Evolutionary conservation across 1,284 basidiomycete genomes (phyloP).

Genomic region (Salmacisia buchloeana): DNA sequence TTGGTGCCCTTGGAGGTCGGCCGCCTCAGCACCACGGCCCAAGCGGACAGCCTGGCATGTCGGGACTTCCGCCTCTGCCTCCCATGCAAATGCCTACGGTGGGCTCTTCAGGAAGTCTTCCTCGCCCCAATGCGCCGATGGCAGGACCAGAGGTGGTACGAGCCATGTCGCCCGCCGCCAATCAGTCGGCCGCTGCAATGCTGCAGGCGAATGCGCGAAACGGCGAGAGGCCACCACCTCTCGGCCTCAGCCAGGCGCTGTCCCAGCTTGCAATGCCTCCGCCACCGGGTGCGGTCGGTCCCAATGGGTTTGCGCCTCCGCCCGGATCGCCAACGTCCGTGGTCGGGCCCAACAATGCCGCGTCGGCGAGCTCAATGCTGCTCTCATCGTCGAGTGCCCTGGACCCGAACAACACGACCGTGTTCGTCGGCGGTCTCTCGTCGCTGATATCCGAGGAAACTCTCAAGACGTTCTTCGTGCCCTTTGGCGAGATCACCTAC

Average conservation of each 20-base stretch:
- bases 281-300: background rate
- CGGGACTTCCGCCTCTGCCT: background rate
- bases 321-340: background rate
- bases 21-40: background rate
- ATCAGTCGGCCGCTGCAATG: background rate
- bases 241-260: background rate
- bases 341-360: background rate
- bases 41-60: background rate
- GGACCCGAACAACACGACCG: slow-evolving; percentile 48
- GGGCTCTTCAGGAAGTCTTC: background rate
- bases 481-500: slow-evolving; percentile 46
- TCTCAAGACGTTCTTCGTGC: slow-evolving; percentile 44
- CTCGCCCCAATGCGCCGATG: background rate
- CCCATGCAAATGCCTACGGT: background rate
- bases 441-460: slow-evolving; percentile 45
- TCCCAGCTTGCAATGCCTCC: background rate
- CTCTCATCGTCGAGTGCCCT: slow-evolving; percentile 21
- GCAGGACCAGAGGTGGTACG: background rate
- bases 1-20: background rate
- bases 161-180: background rate
- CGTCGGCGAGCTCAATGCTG: slow-evolving; percentile 1
- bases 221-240: too few species aligned
- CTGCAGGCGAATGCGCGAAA: background rate
- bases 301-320: background rate
- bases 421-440: slow-evolving; percentile 47